Conservation (phyloP, 331 rosid species). For the Acacia pycnantha region DNA sequence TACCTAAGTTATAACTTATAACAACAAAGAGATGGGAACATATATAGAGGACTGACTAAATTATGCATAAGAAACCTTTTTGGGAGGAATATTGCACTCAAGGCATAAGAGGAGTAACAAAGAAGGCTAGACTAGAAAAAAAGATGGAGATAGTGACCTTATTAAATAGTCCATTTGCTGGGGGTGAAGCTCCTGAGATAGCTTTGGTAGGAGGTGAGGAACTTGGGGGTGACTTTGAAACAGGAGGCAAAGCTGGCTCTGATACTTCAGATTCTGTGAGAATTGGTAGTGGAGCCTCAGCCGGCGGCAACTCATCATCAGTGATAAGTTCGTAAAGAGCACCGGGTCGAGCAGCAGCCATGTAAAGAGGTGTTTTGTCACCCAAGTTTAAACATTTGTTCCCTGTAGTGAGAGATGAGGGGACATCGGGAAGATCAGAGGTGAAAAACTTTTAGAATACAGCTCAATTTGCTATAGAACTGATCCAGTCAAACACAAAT, state of each 20-base stretch:
- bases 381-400: slow-evolving; percentile 55
- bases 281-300: slow-evolving; percentile 55
- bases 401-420: slow-evolving; percentile 50
- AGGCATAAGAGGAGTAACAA: slow-evolving; percentile 41
- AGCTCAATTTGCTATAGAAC: background rate
- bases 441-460: background rate
- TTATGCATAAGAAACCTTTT: background rate
- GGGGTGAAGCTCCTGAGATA: slow-evolving; percentile 26
- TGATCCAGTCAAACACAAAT: background rate
- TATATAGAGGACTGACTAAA: background rate
- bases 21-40: slow-evolving; percentile 10
- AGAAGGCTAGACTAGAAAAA: slow-evolving; percentile 41
- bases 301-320: slow-evolving; percentile 38
- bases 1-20: slow-evolving; percentile 47
- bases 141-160: slow-evolving; percentile 43
- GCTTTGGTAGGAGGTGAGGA: slow-evolving; percentile 24
- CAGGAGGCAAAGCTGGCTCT: slow-evolving; percentile 70
- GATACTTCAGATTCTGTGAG: slow-evolving; percentile 46
- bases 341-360: slow-evolving; percentile 46
- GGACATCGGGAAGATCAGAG: slow-evolving; percentile 9
- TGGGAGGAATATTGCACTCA: slow-evolving; percentile 21
- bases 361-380: slow-evolving; percentile 41
- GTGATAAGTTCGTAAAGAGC: slow-evolving; percentile 28
- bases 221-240: slow-evolving; percentile 22
- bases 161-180: slow-evolving; percentile 41